A percentile compares a stretch with the other conserved stretches of the same genome.
Evolutionary conservation across 2,329 filamentous ascomycete species (phyloP).

Genomic region (Hymenoscyphus scutula): DNA sequence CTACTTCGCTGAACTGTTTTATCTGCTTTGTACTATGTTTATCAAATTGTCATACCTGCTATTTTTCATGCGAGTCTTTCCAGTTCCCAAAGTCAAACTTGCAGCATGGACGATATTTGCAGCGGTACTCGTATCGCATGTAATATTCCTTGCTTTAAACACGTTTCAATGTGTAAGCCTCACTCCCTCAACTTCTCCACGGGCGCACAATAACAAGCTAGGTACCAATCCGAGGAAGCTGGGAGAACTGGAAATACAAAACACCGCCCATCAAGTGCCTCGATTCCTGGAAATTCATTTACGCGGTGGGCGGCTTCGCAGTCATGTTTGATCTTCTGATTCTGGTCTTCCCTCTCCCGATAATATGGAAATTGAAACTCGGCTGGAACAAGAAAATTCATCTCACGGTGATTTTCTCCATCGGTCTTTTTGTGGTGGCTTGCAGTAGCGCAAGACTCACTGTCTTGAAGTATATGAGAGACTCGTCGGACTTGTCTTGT

Average conservation of each 20-base stretch:
- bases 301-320: slow-evolving; percentile 11
- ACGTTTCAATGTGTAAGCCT: slow-evolving; percentile 19
- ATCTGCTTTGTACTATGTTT: slow-evolving; percentile 12
- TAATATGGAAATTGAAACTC: slow-evolving; percentile 13
- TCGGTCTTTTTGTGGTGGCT: slow-evolving; percentile 19
- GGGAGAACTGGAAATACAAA: slow-evolving; percentile 22
- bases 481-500: slow-evolving; percentile 18
- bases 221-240: slow-evolving; percentile 13
- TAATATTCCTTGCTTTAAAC: slow-evolving; percentile 9
- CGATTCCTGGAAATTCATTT: slow-evolving; percentile 7
- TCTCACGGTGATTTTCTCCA: slow-evolving; percentile 16
- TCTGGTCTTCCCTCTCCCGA: slow-evolving; percentile 16
- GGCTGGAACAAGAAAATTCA: slow-evolving; percentile 9
- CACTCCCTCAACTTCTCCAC: background rate
- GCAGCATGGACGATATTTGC: background rate
- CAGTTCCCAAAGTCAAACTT: background rate
- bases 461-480: slow-evolving; percentile 9
- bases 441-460: slow-evolving; percentile 15
- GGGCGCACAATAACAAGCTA: background rate
- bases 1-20: slow-evolving; percentile 14
- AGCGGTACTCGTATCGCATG: slow-evolving; percentile 10
- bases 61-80: slow-evolving; percentile 20
- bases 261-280: slow-evolving; percentile 15
- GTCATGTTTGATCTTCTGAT: slow-evolving; percentile 16
- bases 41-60: slow-evolving; percentile 19